These are phyloP conservation scores for Ophiostoma fasciatum DNA, from an alignment of 2,329 filamentous ascomycete genomes.

Conservation along the genomic window DNA sequence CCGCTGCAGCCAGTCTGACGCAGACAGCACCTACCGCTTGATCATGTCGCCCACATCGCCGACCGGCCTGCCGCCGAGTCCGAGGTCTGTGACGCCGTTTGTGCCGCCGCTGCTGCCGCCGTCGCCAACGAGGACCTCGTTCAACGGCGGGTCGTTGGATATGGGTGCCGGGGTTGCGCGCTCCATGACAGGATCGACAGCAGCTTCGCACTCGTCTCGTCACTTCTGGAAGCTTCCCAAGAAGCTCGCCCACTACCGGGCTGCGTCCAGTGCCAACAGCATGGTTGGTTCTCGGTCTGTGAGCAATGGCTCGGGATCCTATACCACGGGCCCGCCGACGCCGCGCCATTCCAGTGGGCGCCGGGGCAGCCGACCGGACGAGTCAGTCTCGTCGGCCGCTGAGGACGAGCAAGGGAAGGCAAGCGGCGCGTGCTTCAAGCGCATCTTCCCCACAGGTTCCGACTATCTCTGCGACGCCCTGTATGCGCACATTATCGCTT, in stretches of 20 bases:
- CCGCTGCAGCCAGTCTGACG: constrained; percentile 18
- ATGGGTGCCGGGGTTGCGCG: not conserved
- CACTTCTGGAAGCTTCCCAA: constrained; percentile 11
- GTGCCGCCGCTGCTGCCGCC: constrained; percentile 19
- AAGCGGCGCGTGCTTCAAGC: constrained; percentile 22
- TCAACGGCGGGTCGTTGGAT: not conserved
- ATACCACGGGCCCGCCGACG: not conserved
- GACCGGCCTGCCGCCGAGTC: not conserved
- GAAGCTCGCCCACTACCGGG: constrained; percentile 1
- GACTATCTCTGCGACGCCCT: constrained; percentile 43
- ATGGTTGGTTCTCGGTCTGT: not conserved
- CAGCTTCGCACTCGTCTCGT: constrained; percentile 1
- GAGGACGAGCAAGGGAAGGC: not conserved
- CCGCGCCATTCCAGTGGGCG: not conserved
- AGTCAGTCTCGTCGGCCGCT: not conserved
- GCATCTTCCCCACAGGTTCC: constrained; percentile 36
- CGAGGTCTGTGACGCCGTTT: not conserved
- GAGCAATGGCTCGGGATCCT: too few relatives aligned
- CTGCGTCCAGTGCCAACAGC: not conserved
- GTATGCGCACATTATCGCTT: constrained; percentile 43
- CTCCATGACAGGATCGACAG: not conserved
- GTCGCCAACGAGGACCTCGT: constrained; percentile 1
- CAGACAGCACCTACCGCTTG: constrained; percentile 12
- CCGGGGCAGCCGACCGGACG: not conserved
- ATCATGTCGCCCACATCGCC: constrained; percentile 1